A percentile compares a stretch with the other conserved stretches of the same genome.
Conservation (phyloP, 345 rosid species). For the Noccaea caerulescens region DNA sequence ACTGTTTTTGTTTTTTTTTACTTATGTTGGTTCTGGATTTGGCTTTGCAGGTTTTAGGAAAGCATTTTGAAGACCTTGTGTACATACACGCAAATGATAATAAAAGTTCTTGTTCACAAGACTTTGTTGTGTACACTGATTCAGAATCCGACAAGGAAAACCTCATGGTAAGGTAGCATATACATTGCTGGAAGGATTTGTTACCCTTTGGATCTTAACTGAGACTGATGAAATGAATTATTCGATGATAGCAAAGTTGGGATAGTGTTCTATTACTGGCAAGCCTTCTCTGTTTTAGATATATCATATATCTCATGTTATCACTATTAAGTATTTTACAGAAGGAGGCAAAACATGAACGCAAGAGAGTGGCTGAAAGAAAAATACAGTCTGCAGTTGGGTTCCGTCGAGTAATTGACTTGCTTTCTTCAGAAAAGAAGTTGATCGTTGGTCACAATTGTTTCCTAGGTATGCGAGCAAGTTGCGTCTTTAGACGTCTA, state of each 20-base stretch:
- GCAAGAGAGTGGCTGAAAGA: slow-evolving; percentile 52
- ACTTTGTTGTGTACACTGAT: slow-evolving; percentile 67
- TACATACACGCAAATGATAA: slow-evolving; percentile 51
- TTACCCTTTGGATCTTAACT: slow-evolving; percentile 10
- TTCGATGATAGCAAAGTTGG: slow-evolving; percentile 11
- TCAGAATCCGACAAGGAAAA: slow-evolving; percentile 61
- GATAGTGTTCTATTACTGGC: not conserved
- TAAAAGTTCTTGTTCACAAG: slow-evolving; percentile 50
- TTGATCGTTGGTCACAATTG: slow-evolving; percentile 95
- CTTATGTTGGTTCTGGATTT: not conserved
- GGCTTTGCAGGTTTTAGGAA: slow-evolving; percentile 56
- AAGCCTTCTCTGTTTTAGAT: slow-evolving; percentile 3
- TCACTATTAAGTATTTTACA: slow-evolving; percentile 37
- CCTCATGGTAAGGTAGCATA: slow-evolving; percentile 64
- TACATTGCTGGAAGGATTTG: not conserved
- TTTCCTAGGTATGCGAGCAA: slow-evolving; percentile 68
- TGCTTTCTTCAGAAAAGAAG: slow-evolving; percentile 80
- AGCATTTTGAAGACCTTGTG: slow-evolving; percentile 79
- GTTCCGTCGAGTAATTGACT: slow-evolving; percentile 88
- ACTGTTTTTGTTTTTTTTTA: not conserved
- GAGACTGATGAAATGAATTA: not conserved
- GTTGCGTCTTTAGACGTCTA: slow-evolving; percentile 18
- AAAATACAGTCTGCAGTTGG: slow-evolving; percentile 74
- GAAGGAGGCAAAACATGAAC: slow-evolving; percentile 77
- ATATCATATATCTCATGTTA: not conserved